Evolutionary conservation across 805 yeast genomes (phyloP).

Genomic region (Saturnispora galanensis): DNA sequence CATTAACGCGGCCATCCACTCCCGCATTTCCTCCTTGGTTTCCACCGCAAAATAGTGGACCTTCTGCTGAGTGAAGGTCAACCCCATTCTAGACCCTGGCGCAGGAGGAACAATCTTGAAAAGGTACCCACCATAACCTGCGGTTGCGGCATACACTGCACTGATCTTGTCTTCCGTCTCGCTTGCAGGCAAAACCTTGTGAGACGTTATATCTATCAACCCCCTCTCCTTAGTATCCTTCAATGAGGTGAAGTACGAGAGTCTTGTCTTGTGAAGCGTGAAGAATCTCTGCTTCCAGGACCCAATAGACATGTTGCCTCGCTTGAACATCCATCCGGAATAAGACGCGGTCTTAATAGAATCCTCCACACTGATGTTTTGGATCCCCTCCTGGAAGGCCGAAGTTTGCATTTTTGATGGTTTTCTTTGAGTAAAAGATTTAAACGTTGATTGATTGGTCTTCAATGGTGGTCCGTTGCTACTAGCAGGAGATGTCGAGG

Average conservation of each 20-base stretch:
- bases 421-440: slow-evolving; percentile 33
- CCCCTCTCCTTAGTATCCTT: slow-evolving; percentile 84
- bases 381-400: slow-evolving; percentile 83
- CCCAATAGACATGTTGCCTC: slow-evolving; percentile 76
- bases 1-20: slow-evolving; percentile 91
- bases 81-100: slow-evolving; percentile 91
- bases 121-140: slow-evolving; percentile 89
- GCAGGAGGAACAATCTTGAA: slow-evolving; percentile 94
- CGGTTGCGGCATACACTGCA: slow-evolving; percentile 82
- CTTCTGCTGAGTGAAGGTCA: slow-evolving; percentile 92
- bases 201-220: slow-evolving; percentile 90
- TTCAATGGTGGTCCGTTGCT: background rate
- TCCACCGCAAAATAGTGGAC: slow-evolving; percentile 96
- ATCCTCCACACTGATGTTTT: slow-evolving; percentile 62
- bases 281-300: slow-evolving; percentile 86
- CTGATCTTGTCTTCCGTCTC: slow-evolving; percentile 70
- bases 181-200: slow-evolving; percentile 72
- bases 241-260: slow-evolving; percentile 75
- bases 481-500: slow-evolving; percentile 3
- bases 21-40: slow-evolving; percentile 79
- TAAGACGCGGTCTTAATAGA: slow-evolving; percentile 66
- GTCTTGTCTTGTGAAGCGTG: slow-evolving; percentile 82
- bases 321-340: slow-evolving; percentile 95
- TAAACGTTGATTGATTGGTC: slow-evolving; percentile 21
- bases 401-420: slow-evolving; percentile 52